Evolutionary conservation across 345 rosid genomes (phyloP), one percentile per base, ranked within the genome.

Genomic region (Litchi chinensis): DNA sequence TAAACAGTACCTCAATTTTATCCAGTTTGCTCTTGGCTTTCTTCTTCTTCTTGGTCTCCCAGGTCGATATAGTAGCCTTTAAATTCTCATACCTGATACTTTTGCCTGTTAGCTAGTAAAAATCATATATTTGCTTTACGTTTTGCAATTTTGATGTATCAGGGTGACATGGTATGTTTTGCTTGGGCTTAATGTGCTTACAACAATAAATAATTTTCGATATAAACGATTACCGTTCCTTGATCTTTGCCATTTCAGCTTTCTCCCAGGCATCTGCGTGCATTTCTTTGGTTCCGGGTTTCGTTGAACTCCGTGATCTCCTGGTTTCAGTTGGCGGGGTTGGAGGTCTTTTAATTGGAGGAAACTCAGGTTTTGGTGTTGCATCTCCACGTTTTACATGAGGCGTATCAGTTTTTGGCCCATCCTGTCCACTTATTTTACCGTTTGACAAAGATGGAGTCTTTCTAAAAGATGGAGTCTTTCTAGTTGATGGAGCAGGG

Each of bases 191-290:
- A 21, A 32, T 65, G 4, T 37, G 18, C 18, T 0, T 57, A 57
- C 43, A 28, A 5, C 24, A 6, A 16, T 10, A 52, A 52, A 32
- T 21, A 1, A 24, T 21, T 73, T 11, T 16, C 76, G 60, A 32
- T 19, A 65, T 65, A 24, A 62, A 54, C n/a, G 39, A 37, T 46
- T 83, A 93, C 98, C 87, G 80, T 68, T 54, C 79, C 68, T 79
- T 81, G 70, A 90, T 83, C 86, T 88, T 88, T 48, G 66, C 87
- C 74, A 86, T 74, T 84, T 93, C 82, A 46, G 83, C 87, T 68
- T 74, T 89, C 81, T 86, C 89, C 98, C 98, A 93, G 16, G 71
- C 83, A 52, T 89, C 91, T 65, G 91, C 93, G 19, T 67, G 69
- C 52, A 80, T 44, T 71, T 78, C 82, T 44, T 70, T 77, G n/a